Conservation (phyloP, 352 stramenopile genomes). For the Pythium insidiosum region DNA sequence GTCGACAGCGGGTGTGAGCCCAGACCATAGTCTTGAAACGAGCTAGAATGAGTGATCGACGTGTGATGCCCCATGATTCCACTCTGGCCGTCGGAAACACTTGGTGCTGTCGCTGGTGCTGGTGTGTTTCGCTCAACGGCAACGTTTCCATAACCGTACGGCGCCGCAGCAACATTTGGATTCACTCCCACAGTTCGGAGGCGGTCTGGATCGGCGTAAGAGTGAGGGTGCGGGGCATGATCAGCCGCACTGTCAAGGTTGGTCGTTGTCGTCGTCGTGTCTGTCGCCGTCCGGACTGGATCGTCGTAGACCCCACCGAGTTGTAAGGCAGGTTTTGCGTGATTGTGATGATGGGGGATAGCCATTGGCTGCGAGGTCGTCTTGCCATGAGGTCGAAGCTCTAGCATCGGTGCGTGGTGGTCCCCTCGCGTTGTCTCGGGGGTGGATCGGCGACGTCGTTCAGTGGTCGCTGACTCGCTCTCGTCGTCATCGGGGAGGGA, state of each 20-base stretch:
- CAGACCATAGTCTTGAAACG: constrained; percentile 27
- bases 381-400: too few relatives aligned
- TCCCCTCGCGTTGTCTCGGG: constrained; percentile 22
- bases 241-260: constrained; percentile 7
- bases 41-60: too few relatives aligned
- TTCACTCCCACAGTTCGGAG: constrained; percentile 35
- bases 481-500: background rate
- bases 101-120: constrained; percentile 10
- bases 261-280: constrained; percentile 6
- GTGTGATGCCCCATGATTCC: too few relatives aligned
- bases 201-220: constrained; percentile 50
- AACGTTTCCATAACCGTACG: constrained; percentile 75
- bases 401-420: constrained; percentile 15
- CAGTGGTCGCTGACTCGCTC: background rate
- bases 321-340: too few relatives aligned
- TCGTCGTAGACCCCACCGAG: constrained; percentile 13
- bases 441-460: constrained; percentile 28
- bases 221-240: constrained; percentile 46
- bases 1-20: constrained; percentile 39
- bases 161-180: constrained; percentile 56
- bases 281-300: constrained; percentile 4
- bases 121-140: constrained; percentile 32
- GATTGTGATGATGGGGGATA: constrained; percentile 55
- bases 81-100: constrained; percentile 14
- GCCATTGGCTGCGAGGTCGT: constrained; percentile 80